Conservation (phyloP, 2,329 filamentous ascomycete species). For the Trichoderma guizhouense region DNA sequence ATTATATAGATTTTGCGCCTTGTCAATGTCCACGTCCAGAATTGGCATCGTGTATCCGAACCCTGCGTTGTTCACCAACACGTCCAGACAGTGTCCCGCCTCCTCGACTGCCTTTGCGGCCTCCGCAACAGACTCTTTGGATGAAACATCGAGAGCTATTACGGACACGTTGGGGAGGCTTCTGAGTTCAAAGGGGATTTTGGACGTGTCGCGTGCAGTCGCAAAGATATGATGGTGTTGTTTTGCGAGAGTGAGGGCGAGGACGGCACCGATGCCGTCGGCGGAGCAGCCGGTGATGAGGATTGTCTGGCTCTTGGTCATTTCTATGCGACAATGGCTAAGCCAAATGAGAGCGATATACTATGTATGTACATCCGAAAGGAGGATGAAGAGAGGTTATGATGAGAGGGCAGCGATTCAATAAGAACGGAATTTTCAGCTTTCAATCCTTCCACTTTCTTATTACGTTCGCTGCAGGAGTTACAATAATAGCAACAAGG, state of each 20-base stretch:
- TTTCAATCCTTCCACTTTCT: neutral
- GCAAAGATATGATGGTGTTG: constrained; percentile 31
- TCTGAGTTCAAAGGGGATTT: constrained; percentile 25
- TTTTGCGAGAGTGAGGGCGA: constrained; percentile 22
- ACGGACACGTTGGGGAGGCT: constrained; percentile 24
- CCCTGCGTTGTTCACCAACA: constrained; percentile 34
- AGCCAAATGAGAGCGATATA: neutral
- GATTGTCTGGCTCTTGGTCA: constrained; percentile 19
- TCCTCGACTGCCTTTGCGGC: constrained; percentile 19
- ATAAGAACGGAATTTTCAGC: neutral
- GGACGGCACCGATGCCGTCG: constrained; percentile 25
- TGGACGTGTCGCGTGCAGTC: constrained; percentile 29
- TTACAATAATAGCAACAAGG: neutral
- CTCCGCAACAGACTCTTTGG: constrained; percentile 24
- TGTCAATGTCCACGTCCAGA: constrained; percentile 25
- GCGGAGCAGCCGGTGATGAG: constrained; percentile 28
- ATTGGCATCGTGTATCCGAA: constrained; percentile 28
- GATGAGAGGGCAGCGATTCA: neutral
- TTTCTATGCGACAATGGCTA: neutral
- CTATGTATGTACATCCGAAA: too few relatives aligned
- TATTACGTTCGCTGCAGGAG: neutral
- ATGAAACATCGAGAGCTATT: constrained; percentile 32
- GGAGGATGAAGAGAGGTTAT: neutral
- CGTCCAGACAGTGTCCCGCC: constrained; percentile 23
- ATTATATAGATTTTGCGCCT: constrained; percentile 28